Evolutionary conservation across 1,139 yeast genomes (phyloP).

Genomic region (Suhomyces yuchorum): DNA sequence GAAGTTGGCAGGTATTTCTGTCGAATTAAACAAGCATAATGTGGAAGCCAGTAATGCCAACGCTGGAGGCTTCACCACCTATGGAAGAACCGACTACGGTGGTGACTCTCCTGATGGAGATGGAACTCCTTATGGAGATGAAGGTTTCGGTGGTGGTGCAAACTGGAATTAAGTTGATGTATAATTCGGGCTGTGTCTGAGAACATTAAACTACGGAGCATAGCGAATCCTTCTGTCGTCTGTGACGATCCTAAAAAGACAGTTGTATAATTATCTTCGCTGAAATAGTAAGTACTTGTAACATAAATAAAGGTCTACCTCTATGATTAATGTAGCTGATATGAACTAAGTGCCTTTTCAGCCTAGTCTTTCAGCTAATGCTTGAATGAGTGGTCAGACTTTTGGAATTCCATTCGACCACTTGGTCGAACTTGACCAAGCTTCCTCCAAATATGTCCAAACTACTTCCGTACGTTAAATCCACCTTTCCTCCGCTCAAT

Average conservation of each 20-base stretch:
- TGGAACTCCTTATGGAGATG: constrained; percentile 47
- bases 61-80: constrained; percentile 51
- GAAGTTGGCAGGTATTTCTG: constrained; percentile 86
- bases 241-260: constrained; percentile 2
- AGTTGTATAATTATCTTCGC: constrained; percentile 4
- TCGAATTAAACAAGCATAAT: constrained; percentile 69
- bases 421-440: constrained; percentile 71
- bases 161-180: constrained; percentile 12
- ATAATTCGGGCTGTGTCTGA: neutral
- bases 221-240: constrained; percentile 2
- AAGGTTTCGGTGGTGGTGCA: constrained; percentile 44
- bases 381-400: neutral
- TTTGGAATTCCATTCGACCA: constrained; percentile 66
- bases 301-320: constrained; percentile 1
- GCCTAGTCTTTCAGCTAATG: too few species aligned
- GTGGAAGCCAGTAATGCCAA: constrained; percentile 50
- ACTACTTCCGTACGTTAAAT: constrained; percentile 89
- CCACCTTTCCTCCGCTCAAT: constrained; percentile 80
- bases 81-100: constrained; percentile 48
- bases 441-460: constrained; percentile 92
- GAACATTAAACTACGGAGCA: neutral
- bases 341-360: too few species aligned
- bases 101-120: constrained; percentile 43
- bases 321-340: neutral
- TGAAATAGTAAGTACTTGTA: constrained; percentile 2